Evolutionary conservation across 2,329 filamentous ascomycete species (phyloP).

Genomic region (Dactylellina haptotyla): DNA sequence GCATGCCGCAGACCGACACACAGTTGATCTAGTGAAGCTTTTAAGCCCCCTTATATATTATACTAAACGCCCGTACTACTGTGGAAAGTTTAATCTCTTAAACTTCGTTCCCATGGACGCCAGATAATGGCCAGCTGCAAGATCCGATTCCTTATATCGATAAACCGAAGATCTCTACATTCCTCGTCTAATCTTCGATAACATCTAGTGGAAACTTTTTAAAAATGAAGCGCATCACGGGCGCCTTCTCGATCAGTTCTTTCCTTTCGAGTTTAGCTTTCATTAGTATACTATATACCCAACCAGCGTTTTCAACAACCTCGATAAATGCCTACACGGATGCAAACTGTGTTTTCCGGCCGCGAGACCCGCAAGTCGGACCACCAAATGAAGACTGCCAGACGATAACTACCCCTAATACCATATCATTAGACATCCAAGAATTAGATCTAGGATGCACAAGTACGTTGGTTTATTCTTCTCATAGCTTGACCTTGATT

Average conservation of each 20-base stretch:
- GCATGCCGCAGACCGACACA: neutral
- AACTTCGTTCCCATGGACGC: neutral
- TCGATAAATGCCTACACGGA: conserved; percentile 35
- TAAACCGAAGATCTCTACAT: neutral
- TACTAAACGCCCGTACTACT: neutral
- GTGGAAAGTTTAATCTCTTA: neutral
- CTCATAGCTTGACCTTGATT: too few species aligned
- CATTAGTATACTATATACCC: neutral
- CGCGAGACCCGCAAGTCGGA: conserved; percentile 16
- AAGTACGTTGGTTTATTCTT: too few species aligned
- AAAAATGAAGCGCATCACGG: neutral
- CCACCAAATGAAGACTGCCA: conserved; percentile 18
- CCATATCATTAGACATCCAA: conserved; percentile 29
- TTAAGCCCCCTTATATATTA: neutral
- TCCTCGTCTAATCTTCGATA: neutral
- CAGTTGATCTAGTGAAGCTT: conserved; percentile 1
- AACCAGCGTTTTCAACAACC: neutral
- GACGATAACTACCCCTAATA: conserved; percentile 30
- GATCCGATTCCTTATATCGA: neutral
- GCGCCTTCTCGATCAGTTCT: neutral
- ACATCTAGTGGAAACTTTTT: neutral
- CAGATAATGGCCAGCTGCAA: conserved; percentile 9
- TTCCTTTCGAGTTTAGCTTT: neutral
- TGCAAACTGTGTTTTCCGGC: conserved; percentile 22
- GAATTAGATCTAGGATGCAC: conserved; percentile 29